These are phyloP conservation scores for Heimioporus punctisporus DNA, from an alignment of 1,284 basidiomycete species.

Conservation along the genomic window DNA sequence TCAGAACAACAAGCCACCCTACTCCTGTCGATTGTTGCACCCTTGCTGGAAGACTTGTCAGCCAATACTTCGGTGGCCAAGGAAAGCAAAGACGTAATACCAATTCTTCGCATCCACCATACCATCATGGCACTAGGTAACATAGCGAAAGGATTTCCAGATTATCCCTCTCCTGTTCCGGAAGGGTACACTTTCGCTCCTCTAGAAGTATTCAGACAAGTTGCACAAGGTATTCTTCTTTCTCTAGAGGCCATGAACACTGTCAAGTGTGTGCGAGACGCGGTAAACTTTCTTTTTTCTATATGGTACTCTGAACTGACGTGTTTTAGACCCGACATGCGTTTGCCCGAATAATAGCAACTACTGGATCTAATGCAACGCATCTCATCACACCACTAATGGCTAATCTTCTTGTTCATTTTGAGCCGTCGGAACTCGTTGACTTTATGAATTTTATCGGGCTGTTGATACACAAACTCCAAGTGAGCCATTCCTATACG, in stretches of 20 bases:
- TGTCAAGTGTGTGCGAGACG: slow-evolving; percentile 90
- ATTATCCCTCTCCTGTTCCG: slow-evolving; percentile 73
- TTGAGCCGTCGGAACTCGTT: slow-evolving; percentile 90
- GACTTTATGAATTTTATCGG: slow-evolving; percentile 98
- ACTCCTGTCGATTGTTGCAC: slow-evolving; percentile 80
- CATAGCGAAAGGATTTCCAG: slow-evolving; percentile 97
- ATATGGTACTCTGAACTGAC: slow-evolving; percentile 12
- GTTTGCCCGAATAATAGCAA: slow-evolving; percentile 92
- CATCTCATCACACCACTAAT: slow-evolving; percentile 87
- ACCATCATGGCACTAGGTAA: slow-evolving; percentile 95
- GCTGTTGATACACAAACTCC: slow-evolving; percentile 90
- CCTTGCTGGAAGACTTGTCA: slow-evolving; percentile 80
- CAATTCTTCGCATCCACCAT: slow-evolving; percentile 93
- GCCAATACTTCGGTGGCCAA: slow-evolving; percentile 62
- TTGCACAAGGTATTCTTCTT: slow-evolving; percentile 90
- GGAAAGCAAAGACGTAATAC: slow-evolving; percentile 63
- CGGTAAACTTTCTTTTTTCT: slow-evolving; percentile 55
- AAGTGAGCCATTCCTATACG: slow-evolving; percentile 52
- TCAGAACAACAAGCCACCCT: slow-evolving; percentile 76
- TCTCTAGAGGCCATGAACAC: slow-evolving; percentile 90
- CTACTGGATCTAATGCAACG: slow-evolving; percentile 84
- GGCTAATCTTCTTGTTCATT: slow-evolving; percentile 87
- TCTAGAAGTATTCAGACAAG: slow-evolving; percentile 82
- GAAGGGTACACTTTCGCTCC: slow-evolving; percentile 74
- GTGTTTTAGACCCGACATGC: slow-evolving; percentile 81